These are phyloP conservation scores for Haplosporangium gracile DNA, from an alignment of 192 early-diverging fungal genomes.

Conservation along the genomic window DNA sequence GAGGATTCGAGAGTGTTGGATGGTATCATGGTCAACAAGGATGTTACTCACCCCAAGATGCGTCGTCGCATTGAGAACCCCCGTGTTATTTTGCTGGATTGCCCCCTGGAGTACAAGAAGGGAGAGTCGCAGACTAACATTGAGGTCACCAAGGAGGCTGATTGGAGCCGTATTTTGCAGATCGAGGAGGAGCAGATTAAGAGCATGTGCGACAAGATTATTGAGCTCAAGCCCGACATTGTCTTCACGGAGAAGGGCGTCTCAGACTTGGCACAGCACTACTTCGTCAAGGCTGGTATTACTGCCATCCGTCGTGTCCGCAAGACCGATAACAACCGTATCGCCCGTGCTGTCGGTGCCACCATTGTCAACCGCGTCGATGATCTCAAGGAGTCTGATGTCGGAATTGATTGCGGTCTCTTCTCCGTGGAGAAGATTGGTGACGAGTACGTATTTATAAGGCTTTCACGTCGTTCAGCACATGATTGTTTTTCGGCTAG, in stretches of 20 bases:
- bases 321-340: conserved; percentile 99
- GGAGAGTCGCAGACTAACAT: conserved; percentile 99
- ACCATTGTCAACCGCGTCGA: conserved; percentile 97
- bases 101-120: conserved; percentile 99
- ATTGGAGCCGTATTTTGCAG: conserved; percentile 96
- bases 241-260: conserved; percentile 99
- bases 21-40: conserved; percentile 99
- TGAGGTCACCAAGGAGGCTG: conserved; percentile 96
- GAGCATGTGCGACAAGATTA: conserved; percentile 96
- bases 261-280: conserved; percentile 98
- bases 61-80: conserved; percentile 97
- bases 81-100: conserved; percentile 95
- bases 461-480: not conserved
- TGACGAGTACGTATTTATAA: conserved; percentile 79
- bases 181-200: conserved; percentile 99
- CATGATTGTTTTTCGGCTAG: not conserved
- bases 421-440: conserved; percentile 98
- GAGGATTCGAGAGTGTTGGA: conserved; percentile 95
- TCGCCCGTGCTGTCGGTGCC: conserved; percentile 97
- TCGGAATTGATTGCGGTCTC: conserved; percentile 94
- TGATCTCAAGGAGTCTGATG: conserved; percentile 96
- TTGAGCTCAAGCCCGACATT: conserved; percentile 95
- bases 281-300: conserved; percentile 97
- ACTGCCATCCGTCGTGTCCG: conserved; percentile 97
- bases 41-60: conserved; percentile 99